Evolutionary conservation across 352 stramenopile species (phyloP), one percentile per base, ranked within the genome.

Genomic region (Globisporangium barbulae): DNA sequence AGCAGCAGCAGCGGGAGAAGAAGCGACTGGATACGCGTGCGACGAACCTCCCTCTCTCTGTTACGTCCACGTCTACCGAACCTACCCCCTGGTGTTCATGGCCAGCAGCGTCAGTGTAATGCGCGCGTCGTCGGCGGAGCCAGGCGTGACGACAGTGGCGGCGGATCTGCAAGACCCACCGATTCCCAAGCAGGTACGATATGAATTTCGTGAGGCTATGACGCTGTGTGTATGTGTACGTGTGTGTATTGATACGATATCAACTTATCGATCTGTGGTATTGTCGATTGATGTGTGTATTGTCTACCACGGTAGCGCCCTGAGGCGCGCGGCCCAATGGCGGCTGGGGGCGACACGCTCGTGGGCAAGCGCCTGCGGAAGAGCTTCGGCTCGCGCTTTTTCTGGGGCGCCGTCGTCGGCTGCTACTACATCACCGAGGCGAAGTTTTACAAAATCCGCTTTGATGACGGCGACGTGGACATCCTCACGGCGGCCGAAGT

Each of bases 381-480:
- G 63, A 89, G 64, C 61, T 93, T 93, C 55, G 82, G 81, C 30
- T 62, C 72, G 52, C 79, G 78, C 41, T 71, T 65, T 37, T 93
- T 93, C 69, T 69, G 85, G 85, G 85, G 83, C 17, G 74, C 73
- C 1, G 61, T 93, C 0, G 71, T 91, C 37, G 68, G 69, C 39
- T 76, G 73, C 48, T 93, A 93, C 63, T 65, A 74, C 53, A 67
- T 93, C 35, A 64, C 63, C 0, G 68, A 71, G 1, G 79, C 71
- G 9, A 59, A 76, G 0, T 91, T 93, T 54, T 93, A 91, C 68
- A 93, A 93, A 58, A 70, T 93, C 45, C 81, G 75, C 70, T 93
- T 93, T 61, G 85, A 93, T 41, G 85, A 93, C 45, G 85, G 85
- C 41, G 85, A 93, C 61, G 83, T 93, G 31, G 85, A 93, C 66